Percentiles rank a stretch among this genome's conserved stretches.
Conservation (phyloP, 768 basidiomycete species). For the Termitomyces bulborhizus region DNA sequence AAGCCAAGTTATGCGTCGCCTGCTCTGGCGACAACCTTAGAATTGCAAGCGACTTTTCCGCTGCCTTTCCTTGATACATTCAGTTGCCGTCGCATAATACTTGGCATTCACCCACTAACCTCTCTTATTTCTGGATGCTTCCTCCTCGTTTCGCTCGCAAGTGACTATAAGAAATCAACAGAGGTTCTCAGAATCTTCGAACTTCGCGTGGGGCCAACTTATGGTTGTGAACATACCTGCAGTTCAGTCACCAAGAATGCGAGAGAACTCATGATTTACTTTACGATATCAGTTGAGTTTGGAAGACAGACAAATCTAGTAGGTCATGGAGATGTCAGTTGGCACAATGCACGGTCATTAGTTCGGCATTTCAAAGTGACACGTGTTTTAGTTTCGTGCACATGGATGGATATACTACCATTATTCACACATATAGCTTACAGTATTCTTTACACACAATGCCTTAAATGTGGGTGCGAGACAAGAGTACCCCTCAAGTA, state of each 20-base stretch:
- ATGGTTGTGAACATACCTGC: slow-evolving; percentile 5
- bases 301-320: neutral
- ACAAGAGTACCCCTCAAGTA: too few relatives aligned
- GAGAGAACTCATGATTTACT: slow-evolving; percentile 17
- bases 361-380: neutral
- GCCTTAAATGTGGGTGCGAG: too few relatives aligned
- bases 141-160: too few relatives aligned
- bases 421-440: too few relatives aligned
- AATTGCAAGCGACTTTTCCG: slow-evolving; percentile 56
- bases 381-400: slow-evolving; percentile 1
- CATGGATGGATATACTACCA: too few relatives aligned
- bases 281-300: neutral
- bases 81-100: too few relatives aligned
- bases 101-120: too few relatives aligned
- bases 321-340: neutral
- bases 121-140: too few relatives aligned
- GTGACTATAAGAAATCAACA: too few relatives aligned
- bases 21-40: slow-evolving; percentile 80
- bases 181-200: neutral
- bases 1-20: slow-evolving; percentile 63
- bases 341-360: neutral
- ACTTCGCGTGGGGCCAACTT: neutral
- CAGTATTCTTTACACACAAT: too few relatives aligned
- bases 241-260: slow-evolving; percentile 11
- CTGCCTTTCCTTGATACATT: too few relatives aligned